Evolutionary conservation across 2,329 filamentous ascomycete genomes (phyloP), one percentile per base, ranked within the genome.

Genomic region (Pleoardoris graminearum): DNA sequence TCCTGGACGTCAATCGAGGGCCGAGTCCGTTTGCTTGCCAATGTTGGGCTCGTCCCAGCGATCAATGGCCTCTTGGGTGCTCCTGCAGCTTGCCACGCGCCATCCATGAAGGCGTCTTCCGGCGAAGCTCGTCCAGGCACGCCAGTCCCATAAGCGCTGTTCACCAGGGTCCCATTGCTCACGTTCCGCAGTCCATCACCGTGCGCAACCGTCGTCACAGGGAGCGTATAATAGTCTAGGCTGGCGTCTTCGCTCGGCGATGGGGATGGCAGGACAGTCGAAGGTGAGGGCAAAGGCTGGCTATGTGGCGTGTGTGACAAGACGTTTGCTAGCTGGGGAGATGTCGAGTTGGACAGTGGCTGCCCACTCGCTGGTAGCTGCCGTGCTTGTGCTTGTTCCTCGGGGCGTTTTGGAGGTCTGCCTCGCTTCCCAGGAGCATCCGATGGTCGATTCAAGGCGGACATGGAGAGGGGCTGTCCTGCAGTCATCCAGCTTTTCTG

Each of bases 211-310:
- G 44, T 38, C 36, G 35, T 4, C 3, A n/a, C n/a, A 11, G 36
- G 36, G n/a, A 10, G 12, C 17, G 33, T 10, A 16, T 32, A 10
- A 2, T 47, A 12, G 10, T 50, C 23, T 10, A 27, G 5, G 17
- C 7, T 19, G 7, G 50, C 50, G 21, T 86, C 83, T 58, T 87
- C 82, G 65, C 84, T 88, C 10, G 82, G 80, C 11, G 84, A 80
- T 27, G 86, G 85, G 12, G 86, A 87, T 6, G 84, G 83, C 44
- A 87, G 77, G 17, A 82, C 75, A 29, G 72, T 60, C 52, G 67
- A 58, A 17, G 45, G 32, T 4, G 48, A 50, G 7, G 53, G 52
- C 7, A 37, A 30, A 25, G 50, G 36, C 37, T 19, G 39, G 27
- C 48, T 10, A 5, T 41, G 42, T 11, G 35, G 35, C 11, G 51